These are phyloP conservation scores for Balakata baccata DNA, from an alignment of 345 rosid species.

Conservation along the genomic window DNA sequence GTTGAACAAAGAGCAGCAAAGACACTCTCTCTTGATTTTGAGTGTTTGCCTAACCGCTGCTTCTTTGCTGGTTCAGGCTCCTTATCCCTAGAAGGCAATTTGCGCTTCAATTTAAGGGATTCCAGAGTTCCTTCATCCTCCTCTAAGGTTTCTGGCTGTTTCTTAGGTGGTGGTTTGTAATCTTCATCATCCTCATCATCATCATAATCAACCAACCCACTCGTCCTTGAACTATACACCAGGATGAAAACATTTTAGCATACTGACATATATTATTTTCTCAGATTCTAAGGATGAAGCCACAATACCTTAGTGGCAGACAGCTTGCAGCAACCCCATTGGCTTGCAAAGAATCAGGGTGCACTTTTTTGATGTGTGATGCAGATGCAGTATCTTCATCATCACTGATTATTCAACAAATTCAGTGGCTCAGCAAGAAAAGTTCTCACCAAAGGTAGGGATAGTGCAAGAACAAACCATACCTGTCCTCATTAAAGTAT, in stretches of 20 bases:
- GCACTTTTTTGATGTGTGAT: slow-evolving; percentile 49
- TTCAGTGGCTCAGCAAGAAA: slow-evolving; percentile 12
- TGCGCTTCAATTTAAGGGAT: slow-evolving; percentile 63
- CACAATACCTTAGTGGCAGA: slow-evolving; percentile 56
- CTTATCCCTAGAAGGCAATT: slow-evolving; percentile 52
- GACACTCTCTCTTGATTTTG: slow-evolving; percentile 58
- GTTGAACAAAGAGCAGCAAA: slow-evolving; percentile 83
- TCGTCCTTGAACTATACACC: slow-evolving; percentile 53
- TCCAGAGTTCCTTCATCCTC: slow-evolving; percentile 73
- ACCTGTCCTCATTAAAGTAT: slow-evolving; percentile 97
- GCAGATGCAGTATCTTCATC: slow-evolving; percentile 92
- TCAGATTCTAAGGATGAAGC: slow-evolving; percentile 1
- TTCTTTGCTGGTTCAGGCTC: slow-evolving; percentile 61
- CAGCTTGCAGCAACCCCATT: slow-evolving; percentile 65
- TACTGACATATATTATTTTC: background rate
- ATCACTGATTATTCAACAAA: slow-evolving; percentile 50
- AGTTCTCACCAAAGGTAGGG: background rate
- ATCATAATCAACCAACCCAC: slow-evolving; percentile 92
- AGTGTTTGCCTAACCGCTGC: slow-evolving; percentile 53
- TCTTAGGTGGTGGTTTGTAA: slow-evolving; percentile 83
- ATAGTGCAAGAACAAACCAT: slow-evolving; percentile 5
- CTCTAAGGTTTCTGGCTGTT: slow-evolving; percentile 52
- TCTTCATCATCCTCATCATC: slow-evolving; percentile 98
- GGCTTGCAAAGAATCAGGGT: slow-evolving; percentile 52
- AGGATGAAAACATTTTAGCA: background rate